A percentile compares a stretch with the other conserved stretches of the same genome.
These are phyloP conservation scores for Penicillium hesseltinei DNA, from an alignment of 2,329 filamentous ascomycete species.

Conservation along the genomic window DNA sequence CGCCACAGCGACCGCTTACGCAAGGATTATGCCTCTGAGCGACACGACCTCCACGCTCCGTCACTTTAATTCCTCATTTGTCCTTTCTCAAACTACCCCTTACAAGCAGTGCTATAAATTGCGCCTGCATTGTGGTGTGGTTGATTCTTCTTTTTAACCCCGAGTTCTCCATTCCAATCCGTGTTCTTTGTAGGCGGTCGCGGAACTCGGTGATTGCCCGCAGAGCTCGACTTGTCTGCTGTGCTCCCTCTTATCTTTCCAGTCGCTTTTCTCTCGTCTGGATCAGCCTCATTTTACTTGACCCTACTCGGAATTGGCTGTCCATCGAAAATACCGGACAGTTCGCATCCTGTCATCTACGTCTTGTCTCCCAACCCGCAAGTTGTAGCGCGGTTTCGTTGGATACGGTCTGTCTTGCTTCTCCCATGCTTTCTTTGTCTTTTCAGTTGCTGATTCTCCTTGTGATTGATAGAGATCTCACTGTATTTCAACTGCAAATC, in stretches of 20 bases:
- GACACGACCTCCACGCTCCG: slow-evolving; percentile 1
- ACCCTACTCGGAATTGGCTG: not conserved
- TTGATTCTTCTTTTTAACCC: not conserved
- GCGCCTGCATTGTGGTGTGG: not conserved
- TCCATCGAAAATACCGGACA: not conserved
- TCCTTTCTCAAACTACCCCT: not conserved
- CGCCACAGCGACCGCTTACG: not conserved
- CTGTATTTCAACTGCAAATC: not conserved
- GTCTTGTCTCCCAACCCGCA: not conserved
- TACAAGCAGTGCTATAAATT: not conserved
- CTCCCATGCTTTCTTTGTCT: not conserved
- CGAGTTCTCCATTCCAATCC: not conserved
- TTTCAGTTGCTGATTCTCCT: not conserved
- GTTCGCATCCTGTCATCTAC: not conserved
- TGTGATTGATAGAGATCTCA: not conserved
- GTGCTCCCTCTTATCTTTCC: not conserved
- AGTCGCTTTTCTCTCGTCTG: not conserved
- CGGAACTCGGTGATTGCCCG: slow-evolving; percentile 17
- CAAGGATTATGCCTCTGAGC: slow-evolving; percentile 5
- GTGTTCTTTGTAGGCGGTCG: slow-evolving; percentile 7
- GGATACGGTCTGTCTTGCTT: slow-evolving; percentile 1
- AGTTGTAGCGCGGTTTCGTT: slow-evolving; percentile 4
- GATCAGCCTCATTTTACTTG: not conserved
- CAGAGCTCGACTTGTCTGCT: slow-evolving; percentile 10
- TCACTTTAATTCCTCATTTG: not conserved